A percentile compares a stretch with the other conserved stretches of the same genome.
These are phyloP conservation scores for Erigeron canadensis DNA, from an alignment of 129 eudicot genomes.

Conservation along the genomic window DNA sequence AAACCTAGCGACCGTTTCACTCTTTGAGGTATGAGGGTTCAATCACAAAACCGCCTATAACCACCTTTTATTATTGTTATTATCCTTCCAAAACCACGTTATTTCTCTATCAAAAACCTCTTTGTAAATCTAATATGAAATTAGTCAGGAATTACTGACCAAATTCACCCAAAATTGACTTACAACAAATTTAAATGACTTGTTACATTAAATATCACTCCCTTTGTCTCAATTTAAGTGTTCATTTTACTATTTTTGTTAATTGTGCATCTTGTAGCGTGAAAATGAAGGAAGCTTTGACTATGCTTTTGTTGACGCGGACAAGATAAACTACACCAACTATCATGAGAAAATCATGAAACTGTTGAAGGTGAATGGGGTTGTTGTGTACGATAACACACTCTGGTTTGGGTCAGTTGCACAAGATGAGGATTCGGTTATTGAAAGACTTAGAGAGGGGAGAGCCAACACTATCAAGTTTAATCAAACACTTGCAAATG, in stretches of 20 bases:
- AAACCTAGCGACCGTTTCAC: too few species aligned
- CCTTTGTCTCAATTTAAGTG: not conserved
- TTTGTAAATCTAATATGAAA: too few species aligned
- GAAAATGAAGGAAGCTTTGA: conserved; percentile 51
- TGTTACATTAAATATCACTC: not conserved
- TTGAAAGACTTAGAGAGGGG: not conserved
- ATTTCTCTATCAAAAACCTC: too few species aligned
- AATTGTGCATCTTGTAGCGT: conserved; percentile 23
- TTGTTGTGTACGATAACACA: conserved; percentile 62
- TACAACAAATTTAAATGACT: too few species aligned
- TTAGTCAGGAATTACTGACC: too few species aligned
- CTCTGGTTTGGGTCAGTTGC: conserved; percentile 55
- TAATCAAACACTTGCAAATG: conserved; percentile 44
- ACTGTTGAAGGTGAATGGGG: conserved; percentile 54
- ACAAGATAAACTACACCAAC: conserved; percentile 47
- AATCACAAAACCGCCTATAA: too few species aligned
- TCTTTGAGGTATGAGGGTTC: too few species aligned
- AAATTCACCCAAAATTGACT: too few species aligned
- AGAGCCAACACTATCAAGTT: conserved; percentile 3
- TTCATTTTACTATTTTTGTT: not conserved
- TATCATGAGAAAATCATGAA: conserved; percentile 57
- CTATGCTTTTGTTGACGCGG: conserved; percentile 70
- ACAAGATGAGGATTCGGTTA: conserved; percentile 35
- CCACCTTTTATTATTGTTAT: too few species aligned
- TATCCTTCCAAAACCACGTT: too few species aligned